These are phyloP conservation scores for Yamadazyma atlantica DNA, from an alignment of 1,139 yeast species.

Conservation along the genomic window DNA sequence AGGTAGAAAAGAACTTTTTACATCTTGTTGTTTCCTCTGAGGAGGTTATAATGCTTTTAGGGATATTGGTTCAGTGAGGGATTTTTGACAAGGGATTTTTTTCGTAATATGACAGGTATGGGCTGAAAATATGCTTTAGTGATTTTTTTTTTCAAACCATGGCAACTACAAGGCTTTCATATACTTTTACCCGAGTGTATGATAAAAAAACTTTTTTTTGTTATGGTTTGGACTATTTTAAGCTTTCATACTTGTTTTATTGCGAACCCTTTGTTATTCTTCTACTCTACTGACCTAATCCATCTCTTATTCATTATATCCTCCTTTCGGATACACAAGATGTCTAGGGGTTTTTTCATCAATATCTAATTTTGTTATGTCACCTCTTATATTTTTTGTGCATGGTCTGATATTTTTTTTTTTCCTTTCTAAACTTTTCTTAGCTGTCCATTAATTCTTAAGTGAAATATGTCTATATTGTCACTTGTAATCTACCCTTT, in stretches of 20 bases:
- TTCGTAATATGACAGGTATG: neutral
- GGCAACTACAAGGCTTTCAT: neutral
- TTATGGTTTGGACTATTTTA: too few relatives aligned
- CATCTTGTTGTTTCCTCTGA: neutral
- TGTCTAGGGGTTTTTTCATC: neutral
- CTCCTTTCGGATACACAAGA: neutral
- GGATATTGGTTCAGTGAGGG: neutral
- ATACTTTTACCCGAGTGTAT: neutral
- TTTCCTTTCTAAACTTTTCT: neutral
- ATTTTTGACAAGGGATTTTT: neutral
- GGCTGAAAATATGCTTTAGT: neutral
- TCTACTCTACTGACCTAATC: neutral
- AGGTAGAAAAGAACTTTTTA: neutral
- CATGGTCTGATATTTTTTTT: too few relatives aligned
- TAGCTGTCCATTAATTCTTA: neutral
- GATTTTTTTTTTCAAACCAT: too few relatives aligned
- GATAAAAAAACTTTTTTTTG: too few relatives aligned
- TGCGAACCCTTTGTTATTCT: neutral
- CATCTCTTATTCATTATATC: constrained; percentile 1
- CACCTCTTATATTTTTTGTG: neutral
- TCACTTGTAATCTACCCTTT: neutral
- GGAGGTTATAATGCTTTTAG: constrained; percentile 1
- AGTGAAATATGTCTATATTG: neutral
- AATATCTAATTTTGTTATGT: neutral
- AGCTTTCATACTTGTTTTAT: too few relatives aligned